Base-by-base conservation (phyloP, 495 filamentous ascomycete genomes). In the Daldinia caldariorum region DNA sequence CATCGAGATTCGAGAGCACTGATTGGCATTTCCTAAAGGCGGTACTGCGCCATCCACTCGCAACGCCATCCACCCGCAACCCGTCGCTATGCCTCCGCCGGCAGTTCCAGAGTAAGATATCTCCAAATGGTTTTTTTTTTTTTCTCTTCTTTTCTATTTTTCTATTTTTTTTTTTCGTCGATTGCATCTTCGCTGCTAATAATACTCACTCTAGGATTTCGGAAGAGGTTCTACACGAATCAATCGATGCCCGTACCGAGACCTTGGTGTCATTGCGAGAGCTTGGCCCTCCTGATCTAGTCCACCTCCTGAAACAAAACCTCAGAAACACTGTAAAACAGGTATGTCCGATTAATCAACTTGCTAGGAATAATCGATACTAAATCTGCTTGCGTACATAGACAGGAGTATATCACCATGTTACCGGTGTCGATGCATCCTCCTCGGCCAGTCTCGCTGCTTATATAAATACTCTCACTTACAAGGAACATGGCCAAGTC, bases 401-500 rank as follows among this genome's bases (percentile, higher is more conserved):
- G 92, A 89, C 87, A 69, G 95, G 94, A 29, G 89, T 97, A 56
- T 99, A 99, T 79, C 95, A 99, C 80, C 94, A 98, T 90, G 95
- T 97, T 74, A 97, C 94, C 56, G 95, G 95, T 58, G 90, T 97
- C 66, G 95, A 99, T 79, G 95, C 96, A 38, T 99, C 95, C 45
- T 97, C 94, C 7, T 98, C 96, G 35, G 95, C 95, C 20, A 97
- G 94, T 78, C 83, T 99, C 59, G 95, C 95, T 47, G 95, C 95
- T 72, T 99, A 99, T 78, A 94, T 99, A 79, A 99, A 98, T 80
- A 97, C 95, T 35, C 86, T 99, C 26, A 97, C 92, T 8, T 96
- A 97, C 81, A 90, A 90, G 61, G 89, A 92, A 29, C 88, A 92
- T 67, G 93, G 92, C 72, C 92, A 95, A 47, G 81, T 83, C 35